These are phyloP conservation scores for Leucosporidium scottii DNA, from an alignment of 768 basidiomycete genomes.

Conservation along the genomic window DNA sequence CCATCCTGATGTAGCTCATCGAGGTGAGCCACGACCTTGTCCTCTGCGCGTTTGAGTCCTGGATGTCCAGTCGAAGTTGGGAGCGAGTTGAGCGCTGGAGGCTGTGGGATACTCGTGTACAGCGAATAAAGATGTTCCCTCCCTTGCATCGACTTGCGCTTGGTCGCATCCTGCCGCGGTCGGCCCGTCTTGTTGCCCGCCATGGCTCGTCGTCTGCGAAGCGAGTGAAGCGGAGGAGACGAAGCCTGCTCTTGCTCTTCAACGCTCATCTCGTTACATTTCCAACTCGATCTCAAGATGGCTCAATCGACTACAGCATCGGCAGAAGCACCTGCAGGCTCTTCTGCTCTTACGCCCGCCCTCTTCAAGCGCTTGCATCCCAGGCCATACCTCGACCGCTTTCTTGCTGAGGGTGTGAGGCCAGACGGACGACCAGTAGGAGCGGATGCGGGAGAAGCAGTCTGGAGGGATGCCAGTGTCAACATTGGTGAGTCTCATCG, in stretches of 20 bases:
- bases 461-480: constrained; percentile 66
- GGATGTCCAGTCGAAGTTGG: background rate
- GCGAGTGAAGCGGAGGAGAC: background rate
- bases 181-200: background rate
- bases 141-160: background rate
- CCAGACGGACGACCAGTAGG: constrained; percentile 71
- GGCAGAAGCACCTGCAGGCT: background rate
- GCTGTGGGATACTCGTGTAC: background rate
- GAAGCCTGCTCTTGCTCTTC: background rate
- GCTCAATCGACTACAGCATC: background rate
- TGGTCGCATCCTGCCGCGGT: background rate
- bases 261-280: background rate
- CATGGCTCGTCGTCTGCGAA: background rate
- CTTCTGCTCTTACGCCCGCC: constrained; percentile 16
- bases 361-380: constrained; percentile 80
- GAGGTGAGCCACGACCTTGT: background rate
- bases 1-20: background rate
- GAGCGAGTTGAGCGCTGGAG: background rate
- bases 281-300: background rate
- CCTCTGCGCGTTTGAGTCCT: background rate
- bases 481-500: constrained; percentile 60
- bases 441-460: constrained; percentile 35
- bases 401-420: constrained; percentile 65
- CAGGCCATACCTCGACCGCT: constrained; percentile 74
- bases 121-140: too few relatives aligned